Evolutionary conservation across 2,329 filamentous ascomycete species (phyloP).

Genomic region (Aspergillus ibericus): DNA sequence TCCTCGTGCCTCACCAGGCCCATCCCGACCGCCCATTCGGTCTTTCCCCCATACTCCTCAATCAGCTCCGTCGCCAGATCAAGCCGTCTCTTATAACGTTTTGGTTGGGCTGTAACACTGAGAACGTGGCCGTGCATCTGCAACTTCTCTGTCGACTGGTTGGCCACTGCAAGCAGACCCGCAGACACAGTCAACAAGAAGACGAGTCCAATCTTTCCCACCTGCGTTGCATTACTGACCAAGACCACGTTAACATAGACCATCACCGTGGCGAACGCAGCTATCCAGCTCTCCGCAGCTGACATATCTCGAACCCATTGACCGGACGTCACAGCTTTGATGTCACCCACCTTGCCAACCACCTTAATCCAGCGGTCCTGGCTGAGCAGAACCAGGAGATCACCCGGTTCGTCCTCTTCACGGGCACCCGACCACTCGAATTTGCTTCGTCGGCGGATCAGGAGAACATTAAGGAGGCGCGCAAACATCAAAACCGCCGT

Average conservation of each 20-base stretch:
- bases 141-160: not conserved
- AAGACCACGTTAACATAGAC: not conserved
- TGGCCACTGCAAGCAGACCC: not conserved
- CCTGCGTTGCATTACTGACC: not conserved
- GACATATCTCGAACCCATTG: not conserved
- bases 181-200: not conserved
- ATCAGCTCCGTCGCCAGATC: not conserved
- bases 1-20: not conserved
- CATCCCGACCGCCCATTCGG: not conserved
- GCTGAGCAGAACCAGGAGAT: slow-evolving; percentile 7
- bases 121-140: slow-evolving; percentile 5
- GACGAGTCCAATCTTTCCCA: not conserved
- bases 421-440: not conserved
- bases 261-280: not conserved
- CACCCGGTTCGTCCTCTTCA: not conserved
- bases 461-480: not conserved
- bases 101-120: not conserved
- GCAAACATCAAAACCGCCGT: not conserved
- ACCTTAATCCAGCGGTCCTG: slow-evolving; percentile 1
- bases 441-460: not conserved
- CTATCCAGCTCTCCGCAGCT: not conserved
- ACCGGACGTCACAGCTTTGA: slow-evolving; percentile 2
- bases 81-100: not conserved
- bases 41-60: not conserved
- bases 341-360: not conserved